Percentiles rank a stretch among this genome's conserved stretches.
Evolutionary conservation across 768 basidiomycete genomes (phyloP).

Genomic region (Boletus rubroflammeus): DNA sequence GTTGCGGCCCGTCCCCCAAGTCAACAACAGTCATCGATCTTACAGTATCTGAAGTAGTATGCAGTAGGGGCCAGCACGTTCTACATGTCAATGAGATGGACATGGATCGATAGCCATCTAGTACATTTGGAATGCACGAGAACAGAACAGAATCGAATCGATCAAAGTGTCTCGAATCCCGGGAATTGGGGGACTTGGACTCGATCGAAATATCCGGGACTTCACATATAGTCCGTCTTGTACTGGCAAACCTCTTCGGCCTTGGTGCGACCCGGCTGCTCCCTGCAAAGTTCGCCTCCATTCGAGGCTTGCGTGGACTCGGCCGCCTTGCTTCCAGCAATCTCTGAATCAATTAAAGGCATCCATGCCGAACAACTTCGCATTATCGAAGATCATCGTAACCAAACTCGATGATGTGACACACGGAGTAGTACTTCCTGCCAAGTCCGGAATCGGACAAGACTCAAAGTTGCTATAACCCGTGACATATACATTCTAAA

Average conservation of each 20-base stretch:
- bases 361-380: no score
- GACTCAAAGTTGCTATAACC: not conserved
- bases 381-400: no score
- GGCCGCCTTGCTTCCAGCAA: not conserved
- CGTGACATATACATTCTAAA: constrained; percentile 15
- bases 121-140: not conserved
- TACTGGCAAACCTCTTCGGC: not conserved
- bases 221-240: no score
- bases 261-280: not conserved
- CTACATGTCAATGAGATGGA: not conserved
- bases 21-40: not conserved
- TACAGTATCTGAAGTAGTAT: no score
- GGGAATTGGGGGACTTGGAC: not conserved
- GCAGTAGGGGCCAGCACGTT: not conserved
- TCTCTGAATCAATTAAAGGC: no score
- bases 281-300: not conserved
- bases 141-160: not conserved
- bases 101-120: not conserved
- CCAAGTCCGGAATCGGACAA: not conserved
- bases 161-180: not conserved
- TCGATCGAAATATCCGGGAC: not conserved
- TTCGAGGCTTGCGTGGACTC: no score
- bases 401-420: not conserved
- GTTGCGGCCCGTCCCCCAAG: no score
- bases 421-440: not conserved